Evolutionary conservation across 805 yeast genomes (phyloP), one percentile per base, ranked within the genome.

Genomic region (Yamadazyma scolyti): DNA sequence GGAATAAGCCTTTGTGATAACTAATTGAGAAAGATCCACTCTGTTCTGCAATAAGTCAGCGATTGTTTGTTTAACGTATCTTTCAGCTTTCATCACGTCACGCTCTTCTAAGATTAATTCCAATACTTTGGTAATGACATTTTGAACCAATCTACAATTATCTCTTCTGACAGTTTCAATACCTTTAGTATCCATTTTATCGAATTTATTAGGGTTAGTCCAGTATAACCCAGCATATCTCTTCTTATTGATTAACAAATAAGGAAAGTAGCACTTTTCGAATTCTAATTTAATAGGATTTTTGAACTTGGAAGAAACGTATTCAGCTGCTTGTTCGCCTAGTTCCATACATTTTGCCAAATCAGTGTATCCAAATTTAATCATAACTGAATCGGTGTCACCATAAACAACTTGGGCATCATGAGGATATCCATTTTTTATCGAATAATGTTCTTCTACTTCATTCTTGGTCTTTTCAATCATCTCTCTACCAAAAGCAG

Each of bases 311-410:
- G 78, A 71, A 0, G 97, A 88, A 2, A 93, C 97, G 39, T 58
- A 77, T 6, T 68, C 83, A 0, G 99, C 99, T 0, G 97, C 98
- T 48, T 90, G 95, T 47, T 88, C 83, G 5, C 98, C 99, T 34
- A 88, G 53, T 32, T 73, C 70, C 98, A 93, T 94, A 44, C 96
- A 85, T 18, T 82, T 82, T 33, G 70, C 79, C 40, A 90, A 56
- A 50, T 87, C 95, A 7, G 68, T 65, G 19, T 79, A 76, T 2
- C 99, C 99, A 64, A 93, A 93, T 52, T 87, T 89, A 25, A 93
- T 96, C 98, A 93, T 94, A 11, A 93, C 99, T 6, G 98, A 94
- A 72, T 93, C 99, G 0, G 99, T 93, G 59, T 93, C 99, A 68
- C 99, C 99, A 54, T 93, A 93, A 23, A 93, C 82, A 39, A 93